These are phyloP conservation scores for Malus asiatica DNA, from an alignment of 306 rosid species.

Conservation along the genomic window DNA sequence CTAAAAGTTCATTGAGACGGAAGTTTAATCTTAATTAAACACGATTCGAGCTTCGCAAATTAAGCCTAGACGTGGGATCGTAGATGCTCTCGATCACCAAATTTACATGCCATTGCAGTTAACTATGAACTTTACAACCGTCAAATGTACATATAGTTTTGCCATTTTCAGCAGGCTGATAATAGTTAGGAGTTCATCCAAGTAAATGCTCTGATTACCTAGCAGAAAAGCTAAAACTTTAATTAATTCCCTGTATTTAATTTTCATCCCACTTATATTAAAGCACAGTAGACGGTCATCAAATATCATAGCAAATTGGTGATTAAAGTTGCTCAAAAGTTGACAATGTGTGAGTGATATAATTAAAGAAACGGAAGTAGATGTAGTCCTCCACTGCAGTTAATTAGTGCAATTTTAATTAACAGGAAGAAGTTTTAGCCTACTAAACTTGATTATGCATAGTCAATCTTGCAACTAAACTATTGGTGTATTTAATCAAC, in stretches of 20 bases:
- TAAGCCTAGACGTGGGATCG: neutral
- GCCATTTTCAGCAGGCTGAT: neutral
- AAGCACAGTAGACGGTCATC: neutral
- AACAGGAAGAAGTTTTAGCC: neutral
- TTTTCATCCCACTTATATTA: neutral
- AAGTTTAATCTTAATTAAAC: no score
- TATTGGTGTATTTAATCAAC: no score
- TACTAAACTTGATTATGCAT: no score
- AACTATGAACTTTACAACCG: neutral
- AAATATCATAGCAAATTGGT: neutral
- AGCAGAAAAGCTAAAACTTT: neutral
- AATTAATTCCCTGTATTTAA: neutral
- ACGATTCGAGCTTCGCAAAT: no score
- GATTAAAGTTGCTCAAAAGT: neutral
- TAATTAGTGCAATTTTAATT: neutral
- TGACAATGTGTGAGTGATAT: neutral
- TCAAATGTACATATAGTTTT: neutral
- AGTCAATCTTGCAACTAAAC: neutral
- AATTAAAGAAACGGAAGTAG: neutral
- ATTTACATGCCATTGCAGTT: neutral
- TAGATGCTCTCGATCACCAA: neutral
- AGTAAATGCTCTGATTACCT: conserved; percentile 8
- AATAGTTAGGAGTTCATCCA: neutral
- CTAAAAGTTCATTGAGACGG: no score
- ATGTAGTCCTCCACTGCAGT: neutral